Conservation (phyloP, 441 rosid genomes). For the Biscutella laevigata region DNA sequence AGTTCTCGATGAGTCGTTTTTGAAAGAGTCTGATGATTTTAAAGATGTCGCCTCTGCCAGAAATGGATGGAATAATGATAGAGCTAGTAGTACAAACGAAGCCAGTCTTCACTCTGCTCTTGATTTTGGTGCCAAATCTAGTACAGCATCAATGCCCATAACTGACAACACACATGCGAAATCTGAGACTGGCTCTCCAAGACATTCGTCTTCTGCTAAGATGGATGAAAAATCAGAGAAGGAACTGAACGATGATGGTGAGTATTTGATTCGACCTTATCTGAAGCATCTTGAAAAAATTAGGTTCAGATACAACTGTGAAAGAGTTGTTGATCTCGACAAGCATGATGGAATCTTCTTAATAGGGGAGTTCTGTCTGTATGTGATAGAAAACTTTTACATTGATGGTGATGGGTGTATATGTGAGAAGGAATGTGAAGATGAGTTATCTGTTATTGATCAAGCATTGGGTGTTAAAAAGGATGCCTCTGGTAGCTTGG, state of each 20-base stretch:
- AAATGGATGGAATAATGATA: conserved; percentile 84
- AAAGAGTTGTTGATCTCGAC: conserved; percentile 96
- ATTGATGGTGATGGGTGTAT: conserved; percentile 81
- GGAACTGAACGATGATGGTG: conserved; percentile 93
- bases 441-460: conserved; percentile 98
- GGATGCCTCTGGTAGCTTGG: conserved; percentile 61
- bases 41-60: conserved; percentile 45
- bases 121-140: conserved; percentile 85
- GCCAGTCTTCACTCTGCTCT: conserved; percentile 95
- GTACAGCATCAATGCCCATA: conserved; percentile 60
- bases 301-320: conserved; percentile 87
- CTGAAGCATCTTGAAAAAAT: conserved; percentile 95
- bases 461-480: conserved; percentile 99
- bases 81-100: conserved; percentile 75
- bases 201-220: conserved; percentile 64
- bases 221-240: conserved; percentile 75
- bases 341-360: conserved; percentile 98
- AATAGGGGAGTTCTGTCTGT: conserved; percentile 87
- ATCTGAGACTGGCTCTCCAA: conserved; percentile 81
- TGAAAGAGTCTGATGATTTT: conserved; percentile 41
- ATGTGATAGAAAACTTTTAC: conserved; percentile 92
- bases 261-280: conserved; percentile 95
- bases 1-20: conserved; percentile 45
- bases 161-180: conserved; percentile 67
- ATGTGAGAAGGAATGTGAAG: conserved; percentile 95